A percentile compares a stretch with the other conserved stretches of the same genome.
Evolutionary conservation across 2,329 filamentous ascomycete genomes (phyloP).

Genomic region (Cordyceps cicadae): DNA sequence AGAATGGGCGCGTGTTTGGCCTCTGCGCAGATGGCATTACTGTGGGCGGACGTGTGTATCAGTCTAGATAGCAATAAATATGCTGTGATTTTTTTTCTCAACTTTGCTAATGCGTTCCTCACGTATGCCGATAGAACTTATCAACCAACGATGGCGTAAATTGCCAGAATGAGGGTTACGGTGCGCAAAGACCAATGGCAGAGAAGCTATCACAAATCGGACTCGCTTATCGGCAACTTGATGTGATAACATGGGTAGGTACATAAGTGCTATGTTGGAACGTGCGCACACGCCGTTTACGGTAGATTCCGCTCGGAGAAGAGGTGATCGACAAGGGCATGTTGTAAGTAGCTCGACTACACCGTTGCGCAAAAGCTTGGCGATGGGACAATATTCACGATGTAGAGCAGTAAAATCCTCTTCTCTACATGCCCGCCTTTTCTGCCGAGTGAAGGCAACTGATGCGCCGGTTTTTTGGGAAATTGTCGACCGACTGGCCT

Average conservation of each 20-base stretch:
- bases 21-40: not conserved
- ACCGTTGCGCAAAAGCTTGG: no score
- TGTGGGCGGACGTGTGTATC: constrained; percentile 6
- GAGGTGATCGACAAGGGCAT: not conserved
- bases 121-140: not conserved
- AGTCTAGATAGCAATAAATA: constrained; percentile 11
- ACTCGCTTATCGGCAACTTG: not conserved
- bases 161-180: not conserved
- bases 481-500: not conserved
- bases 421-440: no score
- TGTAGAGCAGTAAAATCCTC: no score
- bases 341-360: no score
- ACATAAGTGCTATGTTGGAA: not conserved
- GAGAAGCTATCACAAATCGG: not conserved
- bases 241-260: not conserved
- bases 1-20: not conserved
- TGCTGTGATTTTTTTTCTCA: not conserved
- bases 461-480: not conserved
- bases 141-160: not conserved
- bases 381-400: no score
- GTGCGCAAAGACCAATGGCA: no score
- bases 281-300: no score
- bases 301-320: not conserved
- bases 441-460: not conserved
- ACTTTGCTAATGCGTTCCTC: not conserved